Percentiles rank a stretch among this genome's conserved stretches.
Conservation (phyloP, 768 basidiomycete genomes). For the Cyclocybe aegerita region DNA sequence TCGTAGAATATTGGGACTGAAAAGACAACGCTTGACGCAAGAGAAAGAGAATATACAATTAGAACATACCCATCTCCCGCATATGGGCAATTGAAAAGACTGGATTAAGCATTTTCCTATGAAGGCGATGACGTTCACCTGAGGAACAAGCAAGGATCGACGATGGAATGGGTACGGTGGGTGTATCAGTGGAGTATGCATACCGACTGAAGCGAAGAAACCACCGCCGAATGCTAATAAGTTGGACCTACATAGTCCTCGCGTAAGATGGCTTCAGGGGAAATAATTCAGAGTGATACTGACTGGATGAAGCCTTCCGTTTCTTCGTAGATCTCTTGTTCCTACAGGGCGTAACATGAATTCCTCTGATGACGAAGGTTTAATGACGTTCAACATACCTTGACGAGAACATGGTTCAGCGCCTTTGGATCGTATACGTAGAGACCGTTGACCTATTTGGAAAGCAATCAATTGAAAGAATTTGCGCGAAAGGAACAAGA, state of each 20-base stretch:
- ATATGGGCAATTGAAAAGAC: slow-evolving; percentile 42
- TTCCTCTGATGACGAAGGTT: neutral
- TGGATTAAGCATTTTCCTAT: slow-evolving; percentile 45
- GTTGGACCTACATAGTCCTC: slow-evolving; percentile 10
- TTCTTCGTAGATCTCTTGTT: slow-evolving; percentile 30
- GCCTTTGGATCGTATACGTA: slow-evolving; percentile 46
- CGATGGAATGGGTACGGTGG: too few relatives aligned
- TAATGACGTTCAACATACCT: slow-evolving; percentile 15
- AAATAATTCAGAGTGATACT: neutral
- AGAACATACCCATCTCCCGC: slow-evolving; percentile 28
- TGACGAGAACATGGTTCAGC: slow-evolving; percentile 43
- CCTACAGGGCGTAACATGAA: slow-evolving; percentile 15
- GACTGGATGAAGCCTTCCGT: slow-evolving; percentile 25
- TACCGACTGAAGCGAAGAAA: slow-evolving; percentile 23
- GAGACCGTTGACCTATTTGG: slow-evolving; percentile 27
- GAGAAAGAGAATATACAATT: neutral
- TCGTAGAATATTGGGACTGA: slow-evolving; percentile 36
- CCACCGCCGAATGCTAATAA: slow-evolving; percentile 22
- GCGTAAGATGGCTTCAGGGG: neutral
- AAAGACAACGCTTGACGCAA: neutral
- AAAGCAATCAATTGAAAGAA: neutral
- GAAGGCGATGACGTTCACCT: slow-evolving; percentile 42
- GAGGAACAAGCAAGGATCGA: neutral
- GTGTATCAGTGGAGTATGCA: neutral
- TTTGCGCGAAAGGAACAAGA: neutral